A percentile compares a stretch with the other conserved stretches of the same genome.
Conservation (phyloP, 192 early-diverging fungal genomes). For the Geranomyces variabilis region DNA sequence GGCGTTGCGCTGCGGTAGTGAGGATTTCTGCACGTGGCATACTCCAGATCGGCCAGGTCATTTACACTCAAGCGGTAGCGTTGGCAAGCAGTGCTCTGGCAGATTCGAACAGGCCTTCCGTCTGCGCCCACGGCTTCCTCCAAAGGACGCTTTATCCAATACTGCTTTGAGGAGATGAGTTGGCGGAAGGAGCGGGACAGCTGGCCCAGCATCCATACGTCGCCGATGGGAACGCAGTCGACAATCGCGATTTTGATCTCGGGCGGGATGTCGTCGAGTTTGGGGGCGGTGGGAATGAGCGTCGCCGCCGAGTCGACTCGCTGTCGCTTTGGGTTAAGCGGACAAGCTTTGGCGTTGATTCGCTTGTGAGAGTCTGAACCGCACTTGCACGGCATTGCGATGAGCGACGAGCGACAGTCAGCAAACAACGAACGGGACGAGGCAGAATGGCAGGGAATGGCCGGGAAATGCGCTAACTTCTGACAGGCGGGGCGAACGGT, state of each 20-base stretch:
- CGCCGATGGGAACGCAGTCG: too few species aligned
- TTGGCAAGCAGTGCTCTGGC: background rate
- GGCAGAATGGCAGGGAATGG: too few species aligned
- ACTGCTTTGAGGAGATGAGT: background rate
- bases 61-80: background rate
- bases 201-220: background rate
- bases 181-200: background rate
- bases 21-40: background rate
- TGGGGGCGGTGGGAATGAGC: background rate
- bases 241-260: background rate
- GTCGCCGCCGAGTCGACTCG: background rate
- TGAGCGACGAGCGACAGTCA: too few species aligned
- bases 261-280: background rate
- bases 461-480: too few species aligned
- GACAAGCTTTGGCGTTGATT: background rate
- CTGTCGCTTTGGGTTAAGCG: background rate
- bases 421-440: too few species aligned
- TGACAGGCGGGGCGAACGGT: too few species aligned
- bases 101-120: background rate
- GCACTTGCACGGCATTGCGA: background rate
- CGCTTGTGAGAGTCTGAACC: constrained; percentile 1
- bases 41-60: background rate
- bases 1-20: background rate
- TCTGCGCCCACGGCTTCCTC: background rate
- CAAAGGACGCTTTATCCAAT: background rate